Conservation (phyloP, 805 yeast genomes). For the Brettanomyces bruxellensis region DNA sequence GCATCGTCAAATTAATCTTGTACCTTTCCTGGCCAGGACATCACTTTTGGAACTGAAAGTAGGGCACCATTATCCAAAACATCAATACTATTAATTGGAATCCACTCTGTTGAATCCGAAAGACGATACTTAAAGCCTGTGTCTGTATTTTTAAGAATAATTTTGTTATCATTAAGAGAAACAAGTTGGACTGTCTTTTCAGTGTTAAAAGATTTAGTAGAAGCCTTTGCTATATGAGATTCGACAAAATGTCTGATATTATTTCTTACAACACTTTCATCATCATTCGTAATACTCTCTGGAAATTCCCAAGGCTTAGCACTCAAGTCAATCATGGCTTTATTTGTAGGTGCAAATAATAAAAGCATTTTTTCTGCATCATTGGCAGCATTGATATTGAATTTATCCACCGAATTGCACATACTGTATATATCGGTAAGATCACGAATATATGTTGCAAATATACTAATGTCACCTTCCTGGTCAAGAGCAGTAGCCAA, state of each 20-base stretch:
- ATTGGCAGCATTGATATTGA: slow-evolving; percentile 19
- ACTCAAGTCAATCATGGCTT: slow-evolving; percentile 41
- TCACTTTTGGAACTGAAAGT: slow-evolving; percentile 28
- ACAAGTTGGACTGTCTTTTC: slow-evolving; percentile 20
- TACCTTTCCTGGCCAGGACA: slow-evolving; percentile 27
- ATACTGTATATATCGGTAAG: slow-evolving; percentile 37
- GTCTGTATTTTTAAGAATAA: slow-evolving; percentile 29
- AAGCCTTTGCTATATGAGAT: slow-evolving; percentile 45
- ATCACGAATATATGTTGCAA: slow-evolving; percentile 66
- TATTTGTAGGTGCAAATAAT: slow-evolving; percentile 65
- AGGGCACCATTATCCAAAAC: slow-evolving; percentile 38
- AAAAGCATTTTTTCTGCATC: slow-evolving; percentile 26
- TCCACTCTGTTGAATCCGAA: slow-evolving; percentile 25
- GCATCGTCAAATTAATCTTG: neutral
- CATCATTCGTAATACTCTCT: slow-evolving; percentile 29
- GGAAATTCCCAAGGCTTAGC: slow-evolving; percentile 85
- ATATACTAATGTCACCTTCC: slow-evolving; percentile 41
- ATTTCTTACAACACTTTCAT: slow-evolving; percentile 37
- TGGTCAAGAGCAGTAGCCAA: slow-evolving; percentile 32
- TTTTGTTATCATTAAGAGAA: slow-evolving; percentile 26
- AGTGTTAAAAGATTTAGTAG: slow-evolving; percentile 13
- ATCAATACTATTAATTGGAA: slow-evolving; percentile 27
- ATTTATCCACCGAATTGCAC: slow-evolving; percentile 30
- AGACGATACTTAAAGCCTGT: slow-evolving; percentile 26
- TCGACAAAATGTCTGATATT: slow-evolving; percentile 53